These are phyloP conservation scores for Rhodosporidiobolus sp. DNA, from an alignment of 768 basidiomycete species.

Conservation along the genomic window DNA sequence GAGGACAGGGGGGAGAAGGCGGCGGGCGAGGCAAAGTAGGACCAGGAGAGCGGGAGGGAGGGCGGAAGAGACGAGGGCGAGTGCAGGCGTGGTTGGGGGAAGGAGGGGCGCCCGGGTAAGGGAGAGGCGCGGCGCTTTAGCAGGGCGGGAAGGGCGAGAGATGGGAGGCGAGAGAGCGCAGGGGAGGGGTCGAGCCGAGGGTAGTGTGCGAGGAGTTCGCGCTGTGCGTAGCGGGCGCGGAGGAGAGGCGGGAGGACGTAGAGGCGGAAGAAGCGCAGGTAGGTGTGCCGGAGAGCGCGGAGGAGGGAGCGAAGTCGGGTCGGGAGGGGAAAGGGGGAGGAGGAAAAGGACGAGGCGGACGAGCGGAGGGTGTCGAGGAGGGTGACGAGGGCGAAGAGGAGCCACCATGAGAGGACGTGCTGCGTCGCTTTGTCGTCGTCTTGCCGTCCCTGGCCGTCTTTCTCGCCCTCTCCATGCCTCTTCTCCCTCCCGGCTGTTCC, in stretches of 20 bases:
- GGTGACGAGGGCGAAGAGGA: conserved; percentile 14
- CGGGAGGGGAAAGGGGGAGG: not conserved
- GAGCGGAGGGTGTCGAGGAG: conserved; percentile 12
- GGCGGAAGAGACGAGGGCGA: not conserved
- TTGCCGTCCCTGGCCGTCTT: not conserved
- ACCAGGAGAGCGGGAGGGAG: conserved; percentile 8
- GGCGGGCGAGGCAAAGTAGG: not conserved
- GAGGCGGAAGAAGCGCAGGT: conserved; percentile 31
- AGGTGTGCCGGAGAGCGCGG: conserved; percentile 2
- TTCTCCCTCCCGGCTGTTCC: not conserved
- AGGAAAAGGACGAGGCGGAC: not conserved
- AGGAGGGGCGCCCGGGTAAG: not conserved
- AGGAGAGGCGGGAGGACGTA: conserved; percentile 22
- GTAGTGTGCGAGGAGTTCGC: not conserved
- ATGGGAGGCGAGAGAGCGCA: not conserved
- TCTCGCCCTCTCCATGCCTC: no score
- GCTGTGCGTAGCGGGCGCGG: conserved; percentile 5
- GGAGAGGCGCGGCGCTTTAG: not conserved
- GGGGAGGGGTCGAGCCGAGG: conserved; percentile 12
- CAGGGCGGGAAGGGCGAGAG: not conserved
- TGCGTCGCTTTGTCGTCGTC: not conserved
- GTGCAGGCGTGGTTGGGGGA: conserved; percentile 1
- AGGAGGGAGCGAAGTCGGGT: not conserved
- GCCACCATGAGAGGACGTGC: conserved; percentile 28
- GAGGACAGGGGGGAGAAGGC: not conserved